These are phyloP conservation scores for Colletotrichum liaoningense DNA, from an alignment of 2,329 filamentous ascomycete genomes.

Conservation along the genomic window DNA sequence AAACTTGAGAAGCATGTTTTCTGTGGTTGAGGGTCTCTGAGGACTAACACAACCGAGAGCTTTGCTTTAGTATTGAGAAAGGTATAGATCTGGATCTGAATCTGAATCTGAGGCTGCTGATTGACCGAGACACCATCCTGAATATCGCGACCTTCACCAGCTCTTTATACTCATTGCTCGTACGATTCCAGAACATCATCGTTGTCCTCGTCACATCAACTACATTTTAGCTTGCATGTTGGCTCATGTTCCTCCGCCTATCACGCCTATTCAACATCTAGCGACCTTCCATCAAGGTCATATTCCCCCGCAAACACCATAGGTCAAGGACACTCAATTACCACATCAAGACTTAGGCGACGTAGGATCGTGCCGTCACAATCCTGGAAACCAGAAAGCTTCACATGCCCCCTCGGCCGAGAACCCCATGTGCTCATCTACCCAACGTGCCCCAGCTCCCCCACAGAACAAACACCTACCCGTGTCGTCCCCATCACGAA, in stretches of 20 bases:
- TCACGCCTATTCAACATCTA: neutral
- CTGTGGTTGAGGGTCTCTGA: neutral
- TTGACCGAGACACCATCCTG: no score
- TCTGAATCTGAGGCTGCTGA: neutral
- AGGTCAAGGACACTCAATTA: neutral
- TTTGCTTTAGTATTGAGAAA: neutral
- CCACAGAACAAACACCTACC: neutral
- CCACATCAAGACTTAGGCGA: neutral
- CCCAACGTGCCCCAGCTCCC: neutral
- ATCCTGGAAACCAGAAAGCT: neutral
- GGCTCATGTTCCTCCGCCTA: neutral
- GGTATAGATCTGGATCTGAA: neutral
- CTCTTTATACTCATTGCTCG: conserved; percentile 7
- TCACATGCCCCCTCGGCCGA: conserved; percentile 24
- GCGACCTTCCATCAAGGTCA: conserved; percentile 6
- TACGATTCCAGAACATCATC: neutral
- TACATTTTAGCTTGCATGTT: neutral
- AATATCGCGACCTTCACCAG: neutral
- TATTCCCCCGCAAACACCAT: conserved; percentile 12
- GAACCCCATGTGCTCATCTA: neutral
- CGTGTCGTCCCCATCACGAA: neutral
- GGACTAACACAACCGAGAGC: neutral
- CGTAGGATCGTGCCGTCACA: conserved; percentile 16
- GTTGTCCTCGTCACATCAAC: neutral
- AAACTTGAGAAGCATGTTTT: conserved; percentile 27